Evolutionary conservation across 805 yeast species (phyloP).

Genomic region (Tetrapisispora arboricola): DNA sequence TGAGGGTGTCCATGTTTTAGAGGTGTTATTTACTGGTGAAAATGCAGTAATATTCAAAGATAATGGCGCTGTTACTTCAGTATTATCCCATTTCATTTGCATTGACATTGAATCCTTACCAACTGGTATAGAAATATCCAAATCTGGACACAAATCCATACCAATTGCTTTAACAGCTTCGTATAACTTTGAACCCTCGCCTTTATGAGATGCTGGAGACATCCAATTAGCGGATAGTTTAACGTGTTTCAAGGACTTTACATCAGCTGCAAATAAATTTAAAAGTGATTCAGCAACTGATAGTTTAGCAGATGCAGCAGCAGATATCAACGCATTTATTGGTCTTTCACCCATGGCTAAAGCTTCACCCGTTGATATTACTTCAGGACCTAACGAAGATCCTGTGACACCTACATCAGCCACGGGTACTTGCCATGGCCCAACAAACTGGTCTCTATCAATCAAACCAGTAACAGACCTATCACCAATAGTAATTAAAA

Average conservation of each 20-base stretch:
- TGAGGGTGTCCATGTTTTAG: conserved; percentile 93
- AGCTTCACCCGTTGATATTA: conserved; percentile 85
- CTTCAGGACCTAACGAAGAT: conserved; percentile 69
- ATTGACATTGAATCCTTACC: conserved; percentile 99
- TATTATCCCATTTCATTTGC: conserved; percentile 95
- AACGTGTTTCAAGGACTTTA: conserved; percentile 60
- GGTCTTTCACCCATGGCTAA: conserved; percentile 97
- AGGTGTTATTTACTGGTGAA: conserved; percentile 74
- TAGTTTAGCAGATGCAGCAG: conserved; percentile 89
- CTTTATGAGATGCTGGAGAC: conserved; percentile 91
- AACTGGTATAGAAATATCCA: conserved; percentile 89
- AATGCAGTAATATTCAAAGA: conserved; percentile 87
- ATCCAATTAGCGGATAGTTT: conserved; percentile 98
- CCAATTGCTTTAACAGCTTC: conserved; percentile 98
- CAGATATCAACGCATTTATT: conserved; percentile 72
- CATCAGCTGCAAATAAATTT: conserved; percentile 83
- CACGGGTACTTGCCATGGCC: conserved; percentile 99
- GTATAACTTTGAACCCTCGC: conserved; percentile 90
- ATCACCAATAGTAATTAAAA: conserved; percentile 96
- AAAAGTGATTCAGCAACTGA: conserved; percentile 89
- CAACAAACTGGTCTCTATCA: conserved; percentile 97
- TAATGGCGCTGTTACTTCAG: conserved; percentile 92
- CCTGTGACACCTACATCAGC: conserved; percentile 97
- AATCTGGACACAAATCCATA: conserved; percentile 82
- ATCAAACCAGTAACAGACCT: conserved; percentile 94